Conservation (phyloP, 306 rosid species). For the Inga oerstediana region DNA sequence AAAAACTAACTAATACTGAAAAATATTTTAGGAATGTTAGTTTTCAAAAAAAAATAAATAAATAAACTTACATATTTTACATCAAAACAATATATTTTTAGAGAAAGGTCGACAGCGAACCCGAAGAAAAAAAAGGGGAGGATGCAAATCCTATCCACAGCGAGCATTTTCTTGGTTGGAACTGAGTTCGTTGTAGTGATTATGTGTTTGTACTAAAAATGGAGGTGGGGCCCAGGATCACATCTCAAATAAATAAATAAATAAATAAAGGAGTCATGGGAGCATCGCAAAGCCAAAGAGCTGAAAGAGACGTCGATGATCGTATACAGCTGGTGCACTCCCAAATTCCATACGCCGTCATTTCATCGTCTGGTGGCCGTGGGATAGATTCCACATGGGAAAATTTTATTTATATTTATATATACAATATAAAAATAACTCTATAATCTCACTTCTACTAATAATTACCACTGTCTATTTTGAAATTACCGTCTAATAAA, state of each 20-base stretch:
- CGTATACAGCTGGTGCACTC: neutral
- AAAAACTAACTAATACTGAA: too few relatives aligned
- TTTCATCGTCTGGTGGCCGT: constrained; percentile 32
- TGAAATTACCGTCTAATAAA: too few relatives aligned
- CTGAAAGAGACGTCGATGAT: neutral
- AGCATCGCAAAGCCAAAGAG: constrained; percentile 27
- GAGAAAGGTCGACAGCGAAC: too few relatives aligned
- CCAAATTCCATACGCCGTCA: constrained; percentile 16
- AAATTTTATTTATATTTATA: neutral
- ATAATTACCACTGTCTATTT: neutral
- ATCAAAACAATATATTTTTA: too few relatives aligned
- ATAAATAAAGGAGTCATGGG: constrained; percentile 37
- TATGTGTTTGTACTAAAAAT: neutral
- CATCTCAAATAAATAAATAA: neutral
- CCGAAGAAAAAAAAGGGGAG: too few relatives aligned
- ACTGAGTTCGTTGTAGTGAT: neutral
- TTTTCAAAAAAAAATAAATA: too few relatives aligned
- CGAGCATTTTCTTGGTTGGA: neutral
- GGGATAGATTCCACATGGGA: neutral
- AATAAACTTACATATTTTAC: too few relatives aligned
- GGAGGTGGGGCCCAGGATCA: neutral
- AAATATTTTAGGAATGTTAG: too few relatives aligned
- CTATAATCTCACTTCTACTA: neutral
- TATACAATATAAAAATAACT: too few relatives aligned
- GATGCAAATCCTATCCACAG: neutral